Percentiles rank a stretch among this genome's conserved stretches.
Conservation (phyloP, 148 eudicot species). For the Polygonum aviculare region DNA sequence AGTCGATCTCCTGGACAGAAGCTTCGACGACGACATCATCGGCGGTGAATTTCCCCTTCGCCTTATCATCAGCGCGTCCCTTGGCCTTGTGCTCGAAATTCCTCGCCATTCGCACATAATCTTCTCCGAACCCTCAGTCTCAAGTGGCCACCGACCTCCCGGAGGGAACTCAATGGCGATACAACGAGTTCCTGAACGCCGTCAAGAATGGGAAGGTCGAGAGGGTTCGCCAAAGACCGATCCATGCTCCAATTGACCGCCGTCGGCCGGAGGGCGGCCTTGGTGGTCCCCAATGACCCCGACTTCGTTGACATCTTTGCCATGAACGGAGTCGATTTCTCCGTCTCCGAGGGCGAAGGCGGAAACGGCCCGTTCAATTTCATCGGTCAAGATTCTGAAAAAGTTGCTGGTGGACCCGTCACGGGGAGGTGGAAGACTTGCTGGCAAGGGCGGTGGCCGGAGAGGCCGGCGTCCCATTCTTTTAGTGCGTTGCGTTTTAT, state of each 20-base stretch:
- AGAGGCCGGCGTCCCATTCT: slow-evolving; percentile 87
- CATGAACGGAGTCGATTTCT: slow-evolving; percentile 90
- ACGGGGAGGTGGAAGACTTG: slow-evolving; percentile 90
- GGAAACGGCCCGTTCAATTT: slow-evolving; percentile 73
- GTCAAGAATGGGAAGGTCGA: slow-evolving; percentile 96
- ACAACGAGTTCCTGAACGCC: slow-evolving; percentile 89
- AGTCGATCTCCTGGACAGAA: slow-evolving; percentile 37
- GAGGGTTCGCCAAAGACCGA: slow-evolving; percentile 85
- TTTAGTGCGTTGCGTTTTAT: slow-evolving; percentile 90
- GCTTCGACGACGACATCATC: slow-evolving; percentile 43
- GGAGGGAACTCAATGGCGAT: slow-evolving; percentile 79
- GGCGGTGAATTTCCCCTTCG: slow-evolving; percentile 57
- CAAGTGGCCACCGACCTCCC: slow-evolving; percentile 54
- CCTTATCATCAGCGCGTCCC: slow-evolving; percentile 63
- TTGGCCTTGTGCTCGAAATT: slow-evolving; percentile 52
- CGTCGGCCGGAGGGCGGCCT: slow-evolving; percentile 65
- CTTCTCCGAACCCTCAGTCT: slow-evolving; percentile 54
- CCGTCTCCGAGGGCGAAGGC: slow-evolving; percentile 81
- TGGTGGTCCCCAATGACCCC: slow-evolving; percentile 86
- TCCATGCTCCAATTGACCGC: slow-evolving; percentile 72
- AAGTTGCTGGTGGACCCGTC: slow-evolving; percentile 96
- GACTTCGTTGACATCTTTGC: slow-evolving; percentile 93
- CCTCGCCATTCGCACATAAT: slow-evolving; percentile 53
- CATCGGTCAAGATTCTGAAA: slow-evolving; percentile 91
- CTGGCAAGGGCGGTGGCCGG: slow-evolving; percentile 92